These are phyloP conservation scores for Populus nigra DNA, from an alignment of 345 rosid genomes.

Conservation along the genomic window DNA sequence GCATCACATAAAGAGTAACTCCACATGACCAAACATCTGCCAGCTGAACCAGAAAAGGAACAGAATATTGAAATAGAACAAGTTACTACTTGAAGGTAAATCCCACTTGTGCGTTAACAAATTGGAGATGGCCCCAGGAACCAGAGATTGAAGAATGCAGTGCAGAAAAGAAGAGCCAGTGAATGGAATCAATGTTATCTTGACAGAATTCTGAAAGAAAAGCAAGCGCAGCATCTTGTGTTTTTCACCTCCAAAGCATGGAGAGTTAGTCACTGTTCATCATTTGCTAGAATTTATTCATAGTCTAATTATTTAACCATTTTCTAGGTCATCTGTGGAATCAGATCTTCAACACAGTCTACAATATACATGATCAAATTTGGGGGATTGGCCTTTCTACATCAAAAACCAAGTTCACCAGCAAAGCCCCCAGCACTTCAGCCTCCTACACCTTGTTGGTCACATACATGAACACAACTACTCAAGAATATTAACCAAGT, in stretches of 20 bases:
- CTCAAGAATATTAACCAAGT: not conserved
- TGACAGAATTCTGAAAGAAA: not conserved
- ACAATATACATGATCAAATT: too few relatives aligned
- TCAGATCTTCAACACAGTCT: not conserved
- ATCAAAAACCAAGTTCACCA: not conserved
- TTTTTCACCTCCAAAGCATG: not conserved
- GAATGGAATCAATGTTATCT: not conserved
- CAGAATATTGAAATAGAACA: too few relatives aligned
- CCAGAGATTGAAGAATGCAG: not conserved
- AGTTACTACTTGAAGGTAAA: too few relatives aligned
- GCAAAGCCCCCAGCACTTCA: not conserved
- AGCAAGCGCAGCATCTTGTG: not conserved
- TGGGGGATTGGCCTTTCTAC: not conserved
- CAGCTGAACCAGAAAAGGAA: slow-evolving; percentile 38
- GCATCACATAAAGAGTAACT: slow-evolving; percentile 90
- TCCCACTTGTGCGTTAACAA: too few relatives aligned
- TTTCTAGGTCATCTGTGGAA: not conserved
- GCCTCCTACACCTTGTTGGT: not conserved
- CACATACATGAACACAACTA: not conserved
- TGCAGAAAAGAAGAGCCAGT: not conserved
- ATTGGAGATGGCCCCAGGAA: not conserved
- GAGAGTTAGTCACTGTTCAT: not conserved
- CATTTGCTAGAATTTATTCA: not conserved
- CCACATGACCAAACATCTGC: slow-evolving; percentile 99
- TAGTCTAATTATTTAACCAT: not conserved